Base-by-base conservation (phyloP, 352 stramenopile genomes). In the Phytopythium litorale region DNA sequence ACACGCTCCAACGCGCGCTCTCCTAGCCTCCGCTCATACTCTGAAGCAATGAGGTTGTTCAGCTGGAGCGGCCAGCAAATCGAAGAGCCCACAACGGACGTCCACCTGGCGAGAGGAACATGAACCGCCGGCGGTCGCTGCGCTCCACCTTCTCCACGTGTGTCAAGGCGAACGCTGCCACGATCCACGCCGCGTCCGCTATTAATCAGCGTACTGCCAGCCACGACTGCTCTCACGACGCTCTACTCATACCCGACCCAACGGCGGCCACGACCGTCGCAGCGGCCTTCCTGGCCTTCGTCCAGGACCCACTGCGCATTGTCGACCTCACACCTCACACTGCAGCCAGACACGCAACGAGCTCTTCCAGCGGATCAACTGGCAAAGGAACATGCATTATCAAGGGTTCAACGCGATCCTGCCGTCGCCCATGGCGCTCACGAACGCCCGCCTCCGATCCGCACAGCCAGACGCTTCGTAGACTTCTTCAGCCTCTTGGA, bases 61-160 rank as follows among this genome's bases (percentile, higher is more conserved):
- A 40, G 49, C 8, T 23, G 28, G 43, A 57, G 15, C 28, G 9
- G 15, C 25, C 13, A 38, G 49, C 11, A 18, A 23, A 30, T 28
- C 4, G 45, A 13, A 60, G 13, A n/a, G 7, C 49, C 16, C 12
- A 32, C 21, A 6, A 0, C 15, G 28, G 18, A 11, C 6, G 59
- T 67, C 8, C 56, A 86, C 77, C 38, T 37, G 55, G 69, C 0
- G 76, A 88, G 0, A 91, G 59, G 45, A 91, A 82, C 82, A 91
- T 91, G 56, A 91, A 3, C 9, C 82, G 76, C 6, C 71, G 73
- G 1, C 82, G 70, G 3, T 72, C 77, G 7, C 71, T 87, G 40
- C 81, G 56, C 11, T 75, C 74, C 74, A 88, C 79, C 12, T 68
- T 84, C 64, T 91, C 79, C n/a, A 89, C 57, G 63, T 88, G 76